A percentile compares a stretch with the other conserved stretches of the same genome.
These are phyloP conservation scores for Torulaspora globosa DNA, from an alignment of 1,139 yeast genomes.

Conservation along the genomic window DNA sequence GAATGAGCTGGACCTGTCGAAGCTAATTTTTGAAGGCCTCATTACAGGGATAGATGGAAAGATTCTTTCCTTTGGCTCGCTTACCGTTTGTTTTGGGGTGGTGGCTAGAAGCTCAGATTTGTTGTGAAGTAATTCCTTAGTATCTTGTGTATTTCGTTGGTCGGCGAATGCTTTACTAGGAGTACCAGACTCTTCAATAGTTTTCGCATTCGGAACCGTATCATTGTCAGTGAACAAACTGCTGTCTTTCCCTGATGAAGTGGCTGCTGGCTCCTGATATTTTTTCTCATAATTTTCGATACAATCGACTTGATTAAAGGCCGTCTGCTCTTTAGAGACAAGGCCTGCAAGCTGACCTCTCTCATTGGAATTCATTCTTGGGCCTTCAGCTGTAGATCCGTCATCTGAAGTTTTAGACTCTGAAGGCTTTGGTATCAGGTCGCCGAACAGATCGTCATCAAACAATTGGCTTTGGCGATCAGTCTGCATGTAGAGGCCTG, in stretches of 20 bases:
- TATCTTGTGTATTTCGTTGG: not conserved
- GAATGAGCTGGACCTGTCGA: conserved; percentile 32
- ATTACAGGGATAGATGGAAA: conserved; percentile 18
- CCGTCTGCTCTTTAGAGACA: not conserved
- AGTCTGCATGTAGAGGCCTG: conserved; percentile 4
- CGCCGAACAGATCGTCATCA: conserved; percentile 33
- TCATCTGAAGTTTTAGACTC: conserved; percentile 1
- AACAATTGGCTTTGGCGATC: conserved; percentile 27
- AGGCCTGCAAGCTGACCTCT: not conserved
- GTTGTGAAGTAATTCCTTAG: not conserved
- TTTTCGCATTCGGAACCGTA: not conserved
- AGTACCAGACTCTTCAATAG: not conserved
- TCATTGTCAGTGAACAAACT: not conserved
- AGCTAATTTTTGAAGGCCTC: conserved; percentile 9
- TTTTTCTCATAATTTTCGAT: not conserved
- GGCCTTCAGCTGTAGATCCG: not conserved
- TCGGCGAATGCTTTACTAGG: not conserved
- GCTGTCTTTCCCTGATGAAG: not conserved
- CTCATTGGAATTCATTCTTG: not conserved
- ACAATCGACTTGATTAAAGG: not conserved
- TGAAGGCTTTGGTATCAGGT: conserved; percentile 15
- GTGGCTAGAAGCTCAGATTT: not conserved
- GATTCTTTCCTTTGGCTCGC: conserved; percentile 2
- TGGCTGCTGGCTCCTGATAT: not conserved
- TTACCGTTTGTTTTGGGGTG: not conserved